Evolutionary conservation across 2,329 filamentous ascomycete species (phyloP).

Genomic region (Claviceps sp.): DNA sequence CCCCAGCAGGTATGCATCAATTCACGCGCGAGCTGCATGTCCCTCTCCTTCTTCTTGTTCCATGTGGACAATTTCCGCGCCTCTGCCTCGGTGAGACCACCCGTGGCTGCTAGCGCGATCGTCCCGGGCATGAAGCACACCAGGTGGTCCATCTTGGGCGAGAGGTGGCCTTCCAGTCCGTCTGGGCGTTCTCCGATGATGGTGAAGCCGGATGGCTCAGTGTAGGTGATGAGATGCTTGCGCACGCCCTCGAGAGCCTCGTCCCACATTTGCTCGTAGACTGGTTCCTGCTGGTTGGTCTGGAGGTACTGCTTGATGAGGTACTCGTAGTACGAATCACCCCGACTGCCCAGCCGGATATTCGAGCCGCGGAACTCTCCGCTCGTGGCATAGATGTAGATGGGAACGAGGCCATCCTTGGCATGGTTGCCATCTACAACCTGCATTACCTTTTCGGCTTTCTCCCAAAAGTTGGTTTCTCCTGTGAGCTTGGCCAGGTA

Average conservation of each 20-base stretch:
- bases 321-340: slow-evolving; percentile 98
- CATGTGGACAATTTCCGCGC: slow-evolving; percentile 61
- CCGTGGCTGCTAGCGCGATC: slow-evolving; percentile 78
- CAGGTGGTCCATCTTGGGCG: slow-evolving; percentile 93
- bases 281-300: slow-evolving; percentile 69
- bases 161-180: slow-evolving; percentile 52
- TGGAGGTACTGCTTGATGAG: slow-evolving; percentile 97
- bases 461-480: slow-evolving; percentile 84
- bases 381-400: slow-evolving; percentile 69
- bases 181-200: slow-evolving; percentile 74
- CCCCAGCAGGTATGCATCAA: slow-evolving; percentile 96
- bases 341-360: slow-evolving; percentile 82
- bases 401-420: slow-evolving; percentile 76
- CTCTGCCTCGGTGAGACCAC: slow-evolving; percentile 59
- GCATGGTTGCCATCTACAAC: slow-evolving; percentile 72
- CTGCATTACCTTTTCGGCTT: slow-evolving; percentile 81
- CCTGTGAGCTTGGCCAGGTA: slow-evolving; percentile 91
- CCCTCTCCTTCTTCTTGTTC: slow-evolving; percentile 68
- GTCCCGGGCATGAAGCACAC: slow-evolving; percentile 97
- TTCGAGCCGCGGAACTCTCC: slow-evolving; percentile 74
- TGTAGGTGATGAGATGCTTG: slow-evolving; percentile 86
- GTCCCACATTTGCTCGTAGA: slow-evolving; percentile 90
- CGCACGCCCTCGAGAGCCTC: slow-evolving; percentile 74
- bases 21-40: slow-evolving; percentile 78
- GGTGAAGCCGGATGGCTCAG: slow-evolving; percentile 66